Evolutionary conservation across 352 stramenopile genomes (phyloP).

Genomic region (Lagenidium sp.): DNA sequence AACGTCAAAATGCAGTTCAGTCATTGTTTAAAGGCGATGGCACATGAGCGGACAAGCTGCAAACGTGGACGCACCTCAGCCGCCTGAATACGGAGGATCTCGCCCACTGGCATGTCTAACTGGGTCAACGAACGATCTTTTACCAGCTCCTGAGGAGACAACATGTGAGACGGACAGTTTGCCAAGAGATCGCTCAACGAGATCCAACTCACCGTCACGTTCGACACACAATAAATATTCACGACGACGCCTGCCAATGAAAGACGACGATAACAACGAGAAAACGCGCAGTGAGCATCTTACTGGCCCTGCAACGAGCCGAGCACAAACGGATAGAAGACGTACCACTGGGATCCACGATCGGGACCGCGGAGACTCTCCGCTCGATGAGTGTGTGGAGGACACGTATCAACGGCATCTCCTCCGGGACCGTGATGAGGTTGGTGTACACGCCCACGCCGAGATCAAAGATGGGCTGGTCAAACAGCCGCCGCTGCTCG

Average conservation of each 20-base stretch:
- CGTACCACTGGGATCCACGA: slow-evolving; percentile 75
- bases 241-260: slow-evolving; percentile 61
- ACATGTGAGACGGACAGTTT: too few species aligned
- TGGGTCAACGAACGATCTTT: slow-evolving; percentile 83
- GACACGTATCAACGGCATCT: slow-evolving; percentile 92
- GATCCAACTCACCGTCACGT: slow-evolving; percentile 78
- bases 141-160: slow-evolving; percentile 55
- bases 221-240: slow-evolving; percentile 91
- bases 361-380: slow-evolving; percentile 75
- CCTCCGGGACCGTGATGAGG: slow-evolving; percentile 88
- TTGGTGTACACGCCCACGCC: slow-evolving; percentile 93
- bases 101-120: slow-evolving; percentile 83
- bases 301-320: too few species aligned
- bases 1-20: too few species aligned
- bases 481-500: slow-evolving; percentile 95
- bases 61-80: slow-evolving; percentile 42
- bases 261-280: not conserved
- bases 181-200: too few species aligned
- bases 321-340: too few species aligned
- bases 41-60: not conserved
- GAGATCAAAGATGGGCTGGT: slow-evolving; percentile 94
- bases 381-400: slow-evolving; percentile 82
- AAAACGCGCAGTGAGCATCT: too few species aligned
- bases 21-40: too few species aligned
- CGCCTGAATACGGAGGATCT: slow-evolving; percentile 81